Evolutionary conservation across 1,284 basidiomycete species (phyloP).

Genomic region (Kwoniella shivajii): DNA sequence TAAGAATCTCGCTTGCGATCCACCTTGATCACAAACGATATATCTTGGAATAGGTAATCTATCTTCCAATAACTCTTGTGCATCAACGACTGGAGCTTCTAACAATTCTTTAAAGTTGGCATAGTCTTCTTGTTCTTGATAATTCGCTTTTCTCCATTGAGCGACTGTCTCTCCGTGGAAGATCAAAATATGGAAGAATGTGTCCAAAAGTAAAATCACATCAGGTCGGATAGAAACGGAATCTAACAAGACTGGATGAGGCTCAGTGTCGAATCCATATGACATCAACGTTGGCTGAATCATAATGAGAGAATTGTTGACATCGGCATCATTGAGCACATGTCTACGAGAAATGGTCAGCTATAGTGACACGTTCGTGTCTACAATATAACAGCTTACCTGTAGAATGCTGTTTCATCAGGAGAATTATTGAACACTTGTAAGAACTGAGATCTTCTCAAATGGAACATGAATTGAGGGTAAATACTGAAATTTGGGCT

Average conservation of each 20-base stretch:
- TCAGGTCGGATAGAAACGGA: slow-evolving; percentile 97
- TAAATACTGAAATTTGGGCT: slow-evolving; percentile 98
- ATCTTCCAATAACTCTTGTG: slow-evolving; percentile 88
- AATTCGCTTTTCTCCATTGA: slow-evolving; percentile 98
- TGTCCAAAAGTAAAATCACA: slow-evolving; percentile 95
- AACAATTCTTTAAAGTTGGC: slow-evolving; percentile 97
- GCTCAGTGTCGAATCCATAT: slow-evolving; percentile 86
- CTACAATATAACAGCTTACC: slow-evolving; percentile 56
- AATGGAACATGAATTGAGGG: slow-evolving; percentile 99
- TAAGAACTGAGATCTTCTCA: slow-evolving; percentile 95
- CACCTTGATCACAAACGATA: slow-evolving; percentile 97
- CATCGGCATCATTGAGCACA: slow-evolving; percentile 94
- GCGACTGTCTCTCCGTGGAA: slow-evolving; percentile 98
- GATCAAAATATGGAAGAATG: slow-evolving; percentile 99
- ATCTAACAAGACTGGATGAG: slow-evolving; percentile 94
- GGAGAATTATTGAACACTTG: slow-evolving; percentile 99
- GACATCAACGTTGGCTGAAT: slow-evolving; percentile 99
- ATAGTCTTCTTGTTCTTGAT: slow-evolving; percentile 98
- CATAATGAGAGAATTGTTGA: slow-evolving; percentile 99
- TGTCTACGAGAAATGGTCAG: slow-evolving; percentile 62
- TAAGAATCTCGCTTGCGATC: slow-evolving; percentile 95
- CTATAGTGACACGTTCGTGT: background rate
- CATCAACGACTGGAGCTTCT: slow-evolving; percentile 72
- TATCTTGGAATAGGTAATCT: slow-evolving; percentile 97
- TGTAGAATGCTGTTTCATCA: slow-evolving; percentile 98